Evolutionary conservation across 2,329 filamentous ascomycete species (phyloP).

Genomic region (Ciborinia camelliae): DNA sequence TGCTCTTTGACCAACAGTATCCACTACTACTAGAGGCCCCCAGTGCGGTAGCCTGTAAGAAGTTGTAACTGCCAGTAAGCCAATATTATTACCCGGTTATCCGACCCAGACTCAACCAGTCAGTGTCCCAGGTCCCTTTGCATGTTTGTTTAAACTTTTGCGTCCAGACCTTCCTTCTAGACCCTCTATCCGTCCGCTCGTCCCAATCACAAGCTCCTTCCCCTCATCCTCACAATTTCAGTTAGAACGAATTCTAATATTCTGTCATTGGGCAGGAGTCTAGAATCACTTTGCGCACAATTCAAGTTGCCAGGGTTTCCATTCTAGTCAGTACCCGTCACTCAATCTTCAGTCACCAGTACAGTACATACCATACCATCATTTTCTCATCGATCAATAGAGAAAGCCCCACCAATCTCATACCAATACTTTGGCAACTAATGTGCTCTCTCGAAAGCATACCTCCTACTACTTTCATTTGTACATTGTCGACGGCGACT

Average conservation of each 20-base stretch:
- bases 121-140: too few relatives aligned
- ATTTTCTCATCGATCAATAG: background rate
- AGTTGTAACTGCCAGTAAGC: background rate
- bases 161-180: background rate
- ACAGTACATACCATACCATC: background rate
- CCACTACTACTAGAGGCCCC: background rate
- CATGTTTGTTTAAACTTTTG: constrained; percentile 12
- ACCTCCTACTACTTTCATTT: background rate
- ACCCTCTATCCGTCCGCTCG: constrained; percentile 1
- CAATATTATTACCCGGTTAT: too few relatives aligned
- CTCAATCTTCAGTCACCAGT: background rate
- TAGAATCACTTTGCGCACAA: constrained; percentile 12
- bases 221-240: background rate
- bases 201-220: background rate
- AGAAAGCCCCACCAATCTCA: constrained; percentile 6
- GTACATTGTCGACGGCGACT: background rate
- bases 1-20: constrained; percentile 1
- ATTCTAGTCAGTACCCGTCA: background rate
- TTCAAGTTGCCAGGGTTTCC: constrained; percentile 3
- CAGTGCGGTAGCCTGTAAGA: too few relatives aligned
- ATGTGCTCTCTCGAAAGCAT: background rate
- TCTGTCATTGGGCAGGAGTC: constrained; percentile 14
- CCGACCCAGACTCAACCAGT: background rate
- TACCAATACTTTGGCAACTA: constrained; percentile 4
- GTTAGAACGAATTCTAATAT: background rate